Evolutionary conservation across 768 basidiomycete genomes (phyloP).

Genomic region (Mycena indigotica): DNA sequence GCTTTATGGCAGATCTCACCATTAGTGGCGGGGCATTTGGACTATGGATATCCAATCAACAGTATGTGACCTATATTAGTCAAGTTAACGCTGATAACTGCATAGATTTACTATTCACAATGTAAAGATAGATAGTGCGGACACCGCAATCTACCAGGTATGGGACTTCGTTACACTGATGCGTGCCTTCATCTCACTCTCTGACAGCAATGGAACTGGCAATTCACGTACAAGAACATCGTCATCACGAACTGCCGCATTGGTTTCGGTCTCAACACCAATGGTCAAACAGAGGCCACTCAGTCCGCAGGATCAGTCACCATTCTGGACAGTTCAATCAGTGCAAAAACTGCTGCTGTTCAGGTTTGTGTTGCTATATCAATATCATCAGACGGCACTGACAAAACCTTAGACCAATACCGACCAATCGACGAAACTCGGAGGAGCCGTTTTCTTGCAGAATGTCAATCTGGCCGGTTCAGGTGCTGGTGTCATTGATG

Average conservation of each 20-base stretch:
- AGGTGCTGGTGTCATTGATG: constrained; percentile 39
- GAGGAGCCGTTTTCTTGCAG: constrained; percentile 43
- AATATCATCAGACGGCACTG: constrained; percentile 22
- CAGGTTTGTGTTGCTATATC: constrained; percentile 31
- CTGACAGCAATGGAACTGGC: constrained; percentile 23
- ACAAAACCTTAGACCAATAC: constrained; percentile 39
- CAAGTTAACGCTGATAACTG: background rate
- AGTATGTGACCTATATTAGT: constrained; percentile 30
- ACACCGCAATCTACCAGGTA: constrained; percentile 12
- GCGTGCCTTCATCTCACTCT: background rate
- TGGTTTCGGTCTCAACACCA: constrained; percentile 41
- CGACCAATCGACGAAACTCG: constrained; percentile 31
- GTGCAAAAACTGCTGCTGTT: constrained; percentile 35
- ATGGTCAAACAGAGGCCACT: constrained; percentile 28
- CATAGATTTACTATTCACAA: constrained; percentile 22
- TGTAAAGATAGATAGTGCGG: constrained; percentile 15
- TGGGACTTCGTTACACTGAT: background rate
- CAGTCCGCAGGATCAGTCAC: constrained; percentile 40
- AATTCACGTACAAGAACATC: constrained; percentile 34
- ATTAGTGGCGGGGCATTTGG: constrained; percentile 44
- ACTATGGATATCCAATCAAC: constrained; percentile 58
- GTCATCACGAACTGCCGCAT: constrained; percentile 30
- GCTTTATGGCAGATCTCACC: constrained; percentile 25
- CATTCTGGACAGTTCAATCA: constrained; percentile 39
- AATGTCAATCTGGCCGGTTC: constrained; percentile 45